These are phyloP conservation scores for Trypanosoma mega DNA, from an alignment of 208 protist genomes.

Conservation along the genomic window DNA sequence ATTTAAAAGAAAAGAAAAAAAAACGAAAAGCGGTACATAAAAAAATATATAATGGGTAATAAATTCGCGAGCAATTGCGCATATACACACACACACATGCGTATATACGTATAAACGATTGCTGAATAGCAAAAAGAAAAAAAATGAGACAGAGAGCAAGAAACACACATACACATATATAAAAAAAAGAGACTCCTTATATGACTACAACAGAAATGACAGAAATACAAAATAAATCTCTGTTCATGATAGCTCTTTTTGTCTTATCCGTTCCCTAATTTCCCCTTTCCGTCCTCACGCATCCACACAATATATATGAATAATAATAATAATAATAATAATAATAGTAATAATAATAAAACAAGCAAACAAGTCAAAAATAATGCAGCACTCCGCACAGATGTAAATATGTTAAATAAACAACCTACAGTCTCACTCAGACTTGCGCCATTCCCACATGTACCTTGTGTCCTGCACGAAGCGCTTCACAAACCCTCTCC, in stretches of 20 bases:
- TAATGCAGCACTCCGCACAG: neutral
- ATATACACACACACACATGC: neutral
- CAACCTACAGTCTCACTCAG: slow-evolving; percentile 3
- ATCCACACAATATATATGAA: too few relatives aligned
- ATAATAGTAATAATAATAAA: slow-evolving; percentile 3
- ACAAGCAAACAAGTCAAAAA: slow-evolving; percentile 10
- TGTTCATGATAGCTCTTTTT: too few relatives aligned
- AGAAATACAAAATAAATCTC: too few relatives aligned
- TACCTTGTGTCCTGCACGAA: slow-evolving; percentile 39
- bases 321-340: slow-evolving; percentile 18
- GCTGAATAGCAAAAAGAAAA: too few relatives aligned
- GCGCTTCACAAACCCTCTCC: slow-evolving; percentile 30
- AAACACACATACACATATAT: too few relatives aligned
- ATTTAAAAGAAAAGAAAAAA: slow-evolving; percentile 3
- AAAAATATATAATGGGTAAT: neutral
- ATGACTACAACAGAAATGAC: too few relatives aligned
- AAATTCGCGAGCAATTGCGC: neutral
- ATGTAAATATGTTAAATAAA: slow-evolving; percentile 3
- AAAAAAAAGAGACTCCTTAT: too few relatives aligned
- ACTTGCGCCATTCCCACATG: slow-evolving; percentile 58
- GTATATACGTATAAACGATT: too few relatives aligned
- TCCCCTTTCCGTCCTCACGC: too few relatives aligned
- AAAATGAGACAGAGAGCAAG: too few relatives aligned
- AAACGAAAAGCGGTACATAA: neutral
- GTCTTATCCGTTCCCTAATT: too few relatives aligned